These are phyloP conservation scores for Cucurbita pepo DNA, from an alignment of 306 rosid species.

Conservation along the genomic window DNA sequence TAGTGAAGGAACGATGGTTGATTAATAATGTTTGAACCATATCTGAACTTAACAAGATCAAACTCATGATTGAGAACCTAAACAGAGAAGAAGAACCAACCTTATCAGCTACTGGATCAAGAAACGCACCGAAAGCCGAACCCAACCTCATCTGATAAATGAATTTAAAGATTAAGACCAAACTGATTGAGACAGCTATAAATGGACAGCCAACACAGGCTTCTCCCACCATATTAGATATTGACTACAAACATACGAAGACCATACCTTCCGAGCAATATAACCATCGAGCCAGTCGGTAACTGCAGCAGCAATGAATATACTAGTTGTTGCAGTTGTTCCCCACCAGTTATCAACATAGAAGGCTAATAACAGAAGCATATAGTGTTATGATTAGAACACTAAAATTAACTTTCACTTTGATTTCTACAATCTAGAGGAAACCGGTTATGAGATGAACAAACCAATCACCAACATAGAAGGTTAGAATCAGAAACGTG, in stretches of 20 bases:
- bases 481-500: slow-evolving; percentile 23
- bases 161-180: not conserved
- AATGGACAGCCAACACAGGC: not conserved
- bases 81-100: slow-evolving; percentile 17
- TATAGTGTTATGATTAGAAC: not conserved
- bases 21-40: not conserved
- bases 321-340: slow-evolving; percentile 62
- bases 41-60: not conserved
- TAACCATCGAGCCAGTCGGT: slow-evolving; percentile 99
- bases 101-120: slow-evolving; percentile 99
- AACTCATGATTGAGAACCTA: too few species aligned
- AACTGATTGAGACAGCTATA: not conserved
- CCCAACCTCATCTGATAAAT: slow-evolving; percentile 69
- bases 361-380: slow-evolving; percentile 36
- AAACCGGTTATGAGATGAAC: not conserved
- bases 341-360: slow-evolving; percentile 73
- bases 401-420: not conserved
- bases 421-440: not conserved
- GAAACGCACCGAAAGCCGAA: slow-evolving; percentile 92
- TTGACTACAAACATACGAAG: not conserved
- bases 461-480: slow-evolving; percentile 53
- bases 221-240: not conserved
- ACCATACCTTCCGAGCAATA: slow-evolving; percentile 73
- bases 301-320: slow-evolving; percentile 64
- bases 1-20: slow-evolving; percentile 10